These are phyloP conservation scores for Lentinus tigrinus DNA, from an alignment of 768 basidiomycete genomes.

Conservation along the genomic window DNA sequence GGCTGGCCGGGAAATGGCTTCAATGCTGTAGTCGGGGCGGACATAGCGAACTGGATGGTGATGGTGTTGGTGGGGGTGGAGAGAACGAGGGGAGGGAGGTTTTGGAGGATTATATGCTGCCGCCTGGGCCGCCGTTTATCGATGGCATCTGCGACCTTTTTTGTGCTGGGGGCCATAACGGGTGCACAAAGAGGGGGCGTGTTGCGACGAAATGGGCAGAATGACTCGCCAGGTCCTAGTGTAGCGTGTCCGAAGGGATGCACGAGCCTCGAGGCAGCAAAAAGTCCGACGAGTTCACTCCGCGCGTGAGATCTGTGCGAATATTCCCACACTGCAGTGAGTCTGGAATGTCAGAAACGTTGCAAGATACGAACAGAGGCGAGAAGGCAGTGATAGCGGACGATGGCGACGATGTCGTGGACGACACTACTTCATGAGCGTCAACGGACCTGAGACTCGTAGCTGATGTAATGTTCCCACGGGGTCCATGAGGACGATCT, in stretches of 20 bases:
- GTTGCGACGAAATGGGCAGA: background rate
- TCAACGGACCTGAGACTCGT: too few species aligned
- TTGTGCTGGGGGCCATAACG: background rate
- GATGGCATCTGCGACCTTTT: background rate
- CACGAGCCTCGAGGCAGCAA: background rate
- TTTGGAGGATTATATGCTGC: slow-evolving; percentile 2
- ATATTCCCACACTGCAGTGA: too few species aligned
- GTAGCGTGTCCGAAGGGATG: background rate
- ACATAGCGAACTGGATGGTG: background rate
- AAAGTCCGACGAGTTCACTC: background rate
- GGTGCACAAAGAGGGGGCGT: background rate
- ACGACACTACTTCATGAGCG: too few species aligned
- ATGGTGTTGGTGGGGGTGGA: background rate
- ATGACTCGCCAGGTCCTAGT: background rate
- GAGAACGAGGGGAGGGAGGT: background rate
- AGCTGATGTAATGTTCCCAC: too few species aligned
- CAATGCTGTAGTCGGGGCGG: background rate
- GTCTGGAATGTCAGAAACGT: too few species aligned
- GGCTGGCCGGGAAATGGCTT: background rate
- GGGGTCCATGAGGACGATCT: too few species aligned
- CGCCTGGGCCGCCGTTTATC: background rate
- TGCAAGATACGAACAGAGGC: too few species aligned
- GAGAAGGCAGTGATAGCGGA: too few species aligned
- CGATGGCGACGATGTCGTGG: too few species aligned
- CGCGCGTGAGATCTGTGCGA: background rate